Evolutionary conservation across 164 flowering plant species (phyloP).

Genomic region (Magnolia changhungtana): DNA sequence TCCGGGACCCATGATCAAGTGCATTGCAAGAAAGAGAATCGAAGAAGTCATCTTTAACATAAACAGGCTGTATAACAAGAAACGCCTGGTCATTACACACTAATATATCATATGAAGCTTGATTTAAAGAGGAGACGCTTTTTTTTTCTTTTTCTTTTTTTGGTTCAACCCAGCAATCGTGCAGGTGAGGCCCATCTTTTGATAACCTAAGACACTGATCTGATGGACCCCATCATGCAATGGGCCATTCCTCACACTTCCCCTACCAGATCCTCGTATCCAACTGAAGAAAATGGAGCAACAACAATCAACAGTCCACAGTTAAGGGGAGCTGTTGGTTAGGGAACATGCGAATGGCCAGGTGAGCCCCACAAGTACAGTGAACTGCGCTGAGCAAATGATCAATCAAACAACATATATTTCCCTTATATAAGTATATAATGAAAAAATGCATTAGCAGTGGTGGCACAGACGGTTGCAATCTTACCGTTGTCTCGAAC

Average conservation of each 20-base stretch:
- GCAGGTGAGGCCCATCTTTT: background rate
- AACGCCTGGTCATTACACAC: background rate
- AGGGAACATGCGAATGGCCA: too few species aligned
- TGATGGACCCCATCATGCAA: background rate
- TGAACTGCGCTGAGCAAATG: too few species aligned
- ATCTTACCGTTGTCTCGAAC: conserved; percentile 39
- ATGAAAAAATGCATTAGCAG: background rate
- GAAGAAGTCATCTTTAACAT: conserved; percentile 84
- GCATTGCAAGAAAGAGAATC: conserved; percentile 72
- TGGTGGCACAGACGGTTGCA: background rate
- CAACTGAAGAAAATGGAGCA: too few species aligned
- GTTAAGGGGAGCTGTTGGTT: too few species aligned
- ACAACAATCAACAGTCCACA: too few species aligned
- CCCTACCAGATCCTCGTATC: too few species aligned
- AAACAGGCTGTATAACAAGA: conserved; percentile 48
- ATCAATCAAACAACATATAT: too few species aligned
- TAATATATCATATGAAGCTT: background rate
- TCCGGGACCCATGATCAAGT: conserved; percentile 36
- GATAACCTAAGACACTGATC: background rate
- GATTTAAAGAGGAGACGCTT: background rate
- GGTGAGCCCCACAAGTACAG: too few species aligned
- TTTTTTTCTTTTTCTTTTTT: too few species aligned
- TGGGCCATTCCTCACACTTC: background rate
- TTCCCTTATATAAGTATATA: background rate
- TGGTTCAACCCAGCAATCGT: background rate